Base-by-base conservation (phyloP, 2,329 filamentous ascomycete genomes). In the Zymoseptoria pseudotritici region DNA sequence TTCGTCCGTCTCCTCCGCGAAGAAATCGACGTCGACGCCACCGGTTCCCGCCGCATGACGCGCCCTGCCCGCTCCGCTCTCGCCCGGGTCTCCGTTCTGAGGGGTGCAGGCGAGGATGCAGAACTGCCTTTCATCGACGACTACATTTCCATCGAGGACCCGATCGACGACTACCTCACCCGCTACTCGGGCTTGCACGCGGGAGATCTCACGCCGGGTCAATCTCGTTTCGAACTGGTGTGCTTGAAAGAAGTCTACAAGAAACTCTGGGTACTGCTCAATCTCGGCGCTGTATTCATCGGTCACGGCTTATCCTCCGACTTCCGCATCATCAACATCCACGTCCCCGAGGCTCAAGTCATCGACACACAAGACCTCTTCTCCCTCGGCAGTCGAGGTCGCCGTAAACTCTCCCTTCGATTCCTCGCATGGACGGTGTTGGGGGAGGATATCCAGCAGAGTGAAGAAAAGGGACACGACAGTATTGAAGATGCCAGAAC, bases 251-350 rank as follows among this genome's bases (percentile, higher is more conserved):
- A 89, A 60, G 92, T 90, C 1, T 99, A 97, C 80, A 99, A 99
- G 77, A 97, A 97, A 74, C 85, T 99, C 29, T 99, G 95, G 95
- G 84, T 97, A 17, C 82, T 99, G 19, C 83, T 99, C 31, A 99
- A 99, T 71, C 82, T 97, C 0, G 94, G 94, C 54, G 96, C 91
- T 76, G 85, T 90, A 63, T 99, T 99, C 72, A 83, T 99, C 4
- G 94, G 94, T 2, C 94, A 99, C 70, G 93, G 93, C 3, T 80
- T 99, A 50, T 90, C 90, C 66, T 93, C 94, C 67, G 94, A 99
- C 75, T 97, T 99, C 77, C 90, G 94, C 57, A 96, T 96, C 58
- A 96, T 96, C 76, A 99, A 99, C 74, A 97, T 99, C 58, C 90
- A 97, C 73, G 89, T 99, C 0, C 94, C 95, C 1, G 90, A 88